A percentile compares a stretch with the other conserved stretches of the same genome.
Evolutionary conservation across 208 protist species (phyloP).

Genomic region (Acanthamoeba divionensis): DNA sequence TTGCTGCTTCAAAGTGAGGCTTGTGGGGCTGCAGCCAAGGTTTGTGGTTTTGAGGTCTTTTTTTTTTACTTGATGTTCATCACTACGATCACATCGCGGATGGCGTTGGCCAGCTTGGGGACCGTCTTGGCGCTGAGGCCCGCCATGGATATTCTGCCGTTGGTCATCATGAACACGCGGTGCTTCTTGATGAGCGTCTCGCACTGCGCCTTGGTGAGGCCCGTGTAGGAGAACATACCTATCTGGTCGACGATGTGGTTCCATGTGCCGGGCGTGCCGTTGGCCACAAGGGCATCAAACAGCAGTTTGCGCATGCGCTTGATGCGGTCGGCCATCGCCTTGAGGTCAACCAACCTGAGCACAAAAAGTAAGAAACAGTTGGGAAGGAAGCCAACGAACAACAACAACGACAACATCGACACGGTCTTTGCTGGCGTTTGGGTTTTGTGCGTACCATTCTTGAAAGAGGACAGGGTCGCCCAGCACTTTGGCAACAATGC

Average conservation of each 20-base stretch:
- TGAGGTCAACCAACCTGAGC: too few species aligned
- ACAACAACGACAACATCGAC: too few species aligned
- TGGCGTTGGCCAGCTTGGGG: slow-evolving; percentile 78
- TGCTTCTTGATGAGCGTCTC: too few species aligned
- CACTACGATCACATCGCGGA: slow-evolving; percentile 64
- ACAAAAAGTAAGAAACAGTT: too few species aligned
- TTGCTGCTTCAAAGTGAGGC: too few species aligned
- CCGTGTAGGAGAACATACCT: slow-evolving; percentile 96
- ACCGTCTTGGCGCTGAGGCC: slow-evolving; percentile 83
- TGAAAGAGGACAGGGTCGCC: slow-evolving; percentile 79
- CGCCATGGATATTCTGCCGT: slow-evolving; percentile 85
- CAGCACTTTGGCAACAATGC: slow-evolving; percentile 90
- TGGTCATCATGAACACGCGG: slow-evolving; percentile 81
- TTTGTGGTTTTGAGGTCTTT: too few species aligned
- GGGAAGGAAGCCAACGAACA: too few species aligned
- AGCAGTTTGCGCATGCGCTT: neutral
- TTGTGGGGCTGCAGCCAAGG: too few species aligned
- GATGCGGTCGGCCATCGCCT: slow-evolving; percentile 56
- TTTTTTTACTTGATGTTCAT: too few species aligned
- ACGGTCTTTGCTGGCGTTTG: too few species aligned
- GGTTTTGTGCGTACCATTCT: slow-evolving; percentile 90
- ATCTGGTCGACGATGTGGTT: slow-evolving; percentile 94
- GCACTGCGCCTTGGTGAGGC: slow-evolving; percentile 21
- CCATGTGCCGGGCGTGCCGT: slow-evolving; percentile 80
- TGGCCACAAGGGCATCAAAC: neutral